Evolutionary conservation across 495 filamentous ascomycete genomes (phyloP).

Genomic region (Neurospora africana): DNA sequence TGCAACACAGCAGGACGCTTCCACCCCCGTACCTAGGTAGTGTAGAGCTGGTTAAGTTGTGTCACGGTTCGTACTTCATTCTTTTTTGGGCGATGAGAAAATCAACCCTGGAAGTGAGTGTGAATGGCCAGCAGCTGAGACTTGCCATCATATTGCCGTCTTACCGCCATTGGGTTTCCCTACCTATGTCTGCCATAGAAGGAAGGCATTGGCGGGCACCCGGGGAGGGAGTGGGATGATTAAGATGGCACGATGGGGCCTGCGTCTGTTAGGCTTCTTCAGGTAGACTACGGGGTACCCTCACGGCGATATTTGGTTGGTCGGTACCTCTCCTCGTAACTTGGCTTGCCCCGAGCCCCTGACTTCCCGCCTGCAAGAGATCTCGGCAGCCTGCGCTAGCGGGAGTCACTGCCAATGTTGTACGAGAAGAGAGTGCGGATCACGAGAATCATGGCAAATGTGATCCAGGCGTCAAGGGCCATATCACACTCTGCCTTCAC

Average conservation of each 20-base stretch:
- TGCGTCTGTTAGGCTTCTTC: neutral
- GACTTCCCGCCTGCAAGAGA: neutral
- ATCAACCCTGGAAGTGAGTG: neutral
- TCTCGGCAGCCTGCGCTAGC: neutral
- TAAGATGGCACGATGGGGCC: neutral
- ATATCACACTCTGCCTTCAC: neutral
- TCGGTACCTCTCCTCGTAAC: neutral
- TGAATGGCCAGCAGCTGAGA: neutral
- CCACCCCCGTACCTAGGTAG: neutral
- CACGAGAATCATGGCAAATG: neutral
- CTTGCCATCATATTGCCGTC: neutral
- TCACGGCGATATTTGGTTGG: neutral
- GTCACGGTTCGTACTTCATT: neutral
- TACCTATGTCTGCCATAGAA: neutral
- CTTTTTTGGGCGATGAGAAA: neutral
- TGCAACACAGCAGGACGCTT: neutral
- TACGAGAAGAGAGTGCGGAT: neutral
- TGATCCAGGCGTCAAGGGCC: neutral
- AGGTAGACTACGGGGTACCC: neutral
- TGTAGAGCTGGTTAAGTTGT: no score
- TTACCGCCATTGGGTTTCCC: neutral
- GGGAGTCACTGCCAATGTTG: neutral
- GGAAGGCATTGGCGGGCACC: neutral
- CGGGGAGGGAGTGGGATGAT: neutral
- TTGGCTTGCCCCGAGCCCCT: neutral